Evolutionary conservation across 1,284 basidiomycete species (phyloP), one percentile per base, ranked within the genome.

Genomic region (Ceratobasidium papillatum): DNA sequence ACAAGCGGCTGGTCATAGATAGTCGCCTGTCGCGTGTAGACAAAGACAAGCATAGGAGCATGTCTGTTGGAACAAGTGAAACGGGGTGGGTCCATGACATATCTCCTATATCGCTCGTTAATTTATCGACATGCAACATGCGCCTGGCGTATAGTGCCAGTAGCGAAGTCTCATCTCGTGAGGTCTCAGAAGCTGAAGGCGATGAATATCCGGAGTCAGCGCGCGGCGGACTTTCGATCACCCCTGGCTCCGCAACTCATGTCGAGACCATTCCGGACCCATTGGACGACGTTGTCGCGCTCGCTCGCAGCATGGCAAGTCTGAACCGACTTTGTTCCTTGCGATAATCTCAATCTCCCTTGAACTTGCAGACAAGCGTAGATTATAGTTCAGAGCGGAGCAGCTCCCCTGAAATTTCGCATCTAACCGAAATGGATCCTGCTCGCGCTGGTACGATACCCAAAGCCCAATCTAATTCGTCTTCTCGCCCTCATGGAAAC

Each of bases 191-290:
- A 58, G 54, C 71, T 52, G 58, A 49, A 59, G 71, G 59, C 59
- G 59, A 59, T 52, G 59, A 63, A 54, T 34, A 54, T 41, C 34
- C 22, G 36, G 49, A 47, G 49, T 43, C 47, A 32, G 49, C 71
- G 59, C 71, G 62, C 62, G 14, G 71, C 71, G 71, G 71, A 73
- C 71, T 73, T 73, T 73, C 71, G 59, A 73, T 73, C 38, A 32
- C 9, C 58, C 22, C 34, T 47, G 51, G 59, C 71, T 63, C 71
- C 71, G 71, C 59, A 54, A 54, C 41, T 62, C 59, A 36, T 54
- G 71, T 41, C 32, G 59, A 73, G 49, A 14, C 38, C 36, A 32
- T 45, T 63, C 59, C 47, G 36, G 71, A 73, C 47, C 71, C 71
- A 59, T 63, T 73, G 71, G 71, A 47, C 17, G 47, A 59, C 43